Evolutionary conservation across 164 flowering plant species (phyloP).

Genomic region (Dillenia suffruticosa): DNA sequence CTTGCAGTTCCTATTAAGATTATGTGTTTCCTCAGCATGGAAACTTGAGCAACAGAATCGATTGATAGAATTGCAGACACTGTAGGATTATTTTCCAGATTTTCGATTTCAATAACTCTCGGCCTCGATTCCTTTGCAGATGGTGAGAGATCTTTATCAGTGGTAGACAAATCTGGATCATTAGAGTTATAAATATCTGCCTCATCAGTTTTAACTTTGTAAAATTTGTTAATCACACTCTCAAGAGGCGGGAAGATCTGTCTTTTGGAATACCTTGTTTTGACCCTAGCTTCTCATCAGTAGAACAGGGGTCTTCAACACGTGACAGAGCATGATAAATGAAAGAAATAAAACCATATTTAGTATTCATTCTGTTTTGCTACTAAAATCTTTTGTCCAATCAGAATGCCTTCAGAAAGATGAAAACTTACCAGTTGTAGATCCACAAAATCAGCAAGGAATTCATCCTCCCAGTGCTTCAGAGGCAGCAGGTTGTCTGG

Average conservation of each 20-base stretch:
- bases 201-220: background rate
- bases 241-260: constrained; percentile 9
- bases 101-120: background rate
- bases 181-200: background rate
- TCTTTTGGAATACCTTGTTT: background rate
- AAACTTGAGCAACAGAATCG: constrained; percentile 62
- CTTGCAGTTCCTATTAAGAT: constrained; percentile 24
- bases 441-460: constrained; percentile 70
- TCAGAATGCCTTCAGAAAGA: background rate
- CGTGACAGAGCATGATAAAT: constrained; percentile 38
- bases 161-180: background rate
- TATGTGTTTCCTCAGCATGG: constrained; percentile 54
- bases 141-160: background rate
- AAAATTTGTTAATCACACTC: constrained; percentile 6
- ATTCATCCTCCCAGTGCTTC: constrained; percentile 76
- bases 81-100: constrained; percentile 23
- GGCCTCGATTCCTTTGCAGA: constrained; percentile 1
- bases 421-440: constrained; percentile 53
- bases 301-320: constrained; percentile 10
- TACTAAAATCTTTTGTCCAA: background rate
- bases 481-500: constrained; percentile 66
- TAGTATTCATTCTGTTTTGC: too few species aligned
- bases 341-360: background rate
- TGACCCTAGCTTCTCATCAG: background rate
- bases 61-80: constrained; percentile 48